Base-by-base conservation (phyloP, 2,329 filamentous ascomycete genomes). In the Ceratocystis eucalypticola region DNA sequence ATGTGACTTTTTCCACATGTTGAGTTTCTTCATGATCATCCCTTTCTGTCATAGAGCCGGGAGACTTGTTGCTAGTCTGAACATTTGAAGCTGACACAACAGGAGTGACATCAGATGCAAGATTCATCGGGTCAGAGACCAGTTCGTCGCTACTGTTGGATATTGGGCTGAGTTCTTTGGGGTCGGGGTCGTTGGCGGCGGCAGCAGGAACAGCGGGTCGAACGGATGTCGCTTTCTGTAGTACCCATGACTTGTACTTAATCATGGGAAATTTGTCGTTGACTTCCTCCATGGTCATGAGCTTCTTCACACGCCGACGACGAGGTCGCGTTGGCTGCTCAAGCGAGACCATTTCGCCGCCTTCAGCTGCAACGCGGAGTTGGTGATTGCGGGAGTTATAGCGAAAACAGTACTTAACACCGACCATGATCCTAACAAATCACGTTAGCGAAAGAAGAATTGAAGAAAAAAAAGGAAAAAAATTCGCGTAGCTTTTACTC, bases 281-380 rank as follows among this genome's bases (percentile, higher is more conserved):
- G 69, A 99, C 94, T 77, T 99, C 94, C 69, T 99, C 94, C 86
- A 97, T 96, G 1, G 89, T 89, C 94, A 99, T 97, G 71, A 99
- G 77, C 76, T 96, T 99, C 85, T 99, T 99, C 76, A 99, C 94
- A 68, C 92, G 85, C 70, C 93, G 84, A 72, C 93, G 84, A 67
- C 94, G 85, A 63, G 91, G 88, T 68, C 91, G 77, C 67, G 91
- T 89, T 83, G 97, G 91, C 67, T 87, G 83, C 67, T 92, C 84
- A 70, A 99, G 80, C 69, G 91, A 91, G 72, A 99, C 95, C 17
- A 88, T 89, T 69, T 96, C 92, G 74, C 89, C 88, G 70, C 92
- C 89, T 71, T 91, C 89, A 70, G 80, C 89, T n/a, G 62, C 33
- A 79, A 77, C 83, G 78, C 90, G 86, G 72, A 91, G 78, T 69